Evolutionary conservation across 2,329 filamentous ascomycete genomes (phyloP), one percentile per base, ranked within the genome.

Genomic region (Fusarium mangiferae): DNA sequence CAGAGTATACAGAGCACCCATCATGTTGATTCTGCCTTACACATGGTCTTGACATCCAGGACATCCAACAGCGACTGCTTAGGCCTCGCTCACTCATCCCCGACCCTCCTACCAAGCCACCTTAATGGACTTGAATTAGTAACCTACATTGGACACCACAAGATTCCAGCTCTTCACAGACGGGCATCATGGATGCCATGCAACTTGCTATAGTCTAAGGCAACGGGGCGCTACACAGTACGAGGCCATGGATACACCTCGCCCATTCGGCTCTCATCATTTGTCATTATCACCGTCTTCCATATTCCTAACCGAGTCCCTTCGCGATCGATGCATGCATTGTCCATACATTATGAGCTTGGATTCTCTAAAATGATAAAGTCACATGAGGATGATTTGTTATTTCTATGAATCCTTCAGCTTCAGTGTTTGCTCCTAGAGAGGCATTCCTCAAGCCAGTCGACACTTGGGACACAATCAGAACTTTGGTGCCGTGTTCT

Each of bases 1-100:
- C 30, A 11, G 30, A 30, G 30, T 30, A 33, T 33, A 54, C 35
- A 62, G 62, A n/a, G 46, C 45, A 46, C 57, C 45, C 64, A 70
- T 46, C 28, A 54, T 36, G 26, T 54, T 41, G 18, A 30, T 30
- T n/a, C 51, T 45, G 38, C 45, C 56, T 61, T 22, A 44, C 68
- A 73, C 48, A 58, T 73, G 70, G 70, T 38, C 26, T 49, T 57
- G 42, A 49, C 41, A 67, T 35, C 22, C 48, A 35, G 28, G 46
- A 33, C 46, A 51, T 52, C 48, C n/a, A 35, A 26, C 68, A 48
- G 60, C 30, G 41, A 45, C 14, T 26, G 24, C 30, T 65, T 51
- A 56, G 65, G 56, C 41, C 49, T 49, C 60, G 38, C 65, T 73
- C 41, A 49, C 60, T 62, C 45, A 26, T 62, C 26, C 35, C 63